Percentiles rank a stretch among this genome's conserved stretches.
phyloP scores from a whole-genome alignment of 1,284 basidiomycete genomes.

The Cutaneotrichosporon dermatis region DNA sequence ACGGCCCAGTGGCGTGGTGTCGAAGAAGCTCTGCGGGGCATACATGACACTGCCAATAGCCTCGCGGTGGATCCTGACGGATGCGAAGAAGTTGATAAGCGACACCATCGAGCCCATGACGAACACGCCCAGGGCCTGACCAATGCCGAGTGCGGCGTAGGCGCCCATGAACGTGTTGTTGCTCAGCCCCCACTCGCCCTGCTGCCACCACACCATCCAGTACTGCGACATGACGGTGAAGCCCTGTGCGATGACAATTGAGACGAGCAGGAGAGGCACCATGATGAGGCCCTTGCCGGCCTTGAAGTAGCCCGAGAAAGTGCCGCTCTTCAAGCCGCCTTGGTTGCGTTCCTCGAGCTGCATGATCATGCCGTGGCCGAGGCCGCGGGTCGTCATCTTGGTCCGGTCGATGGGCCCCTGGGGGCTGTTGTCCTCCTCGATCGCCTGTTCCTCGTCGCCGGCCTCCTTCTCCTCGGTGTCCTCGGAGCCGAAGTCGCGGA shows the following conservation, averaged over 20 bases:
- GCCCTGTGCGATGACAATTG: constrained; percentile 40
- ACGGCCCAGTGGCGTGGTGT: constrained; percentile 83
- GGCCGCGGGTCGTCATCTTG: constrained; percentile 41
- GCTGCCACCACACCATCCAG: constrained; percentile 73
- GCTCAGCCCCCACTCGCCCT: constrained; percentile 46
- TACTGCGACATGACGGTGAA: constrained; percentile 46
- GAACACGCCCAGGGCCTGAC: constrained; percentile 54
- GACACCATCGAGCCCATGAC: constrained; percentile 53
- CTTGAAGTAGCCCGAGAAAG: constrained; percentile 50
- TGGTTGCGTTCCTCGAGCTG: constrained; percentile 49
- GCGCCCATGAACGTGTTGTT: constrained; percentile 55
- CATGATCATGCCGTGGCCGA: constrained; percentile 47
- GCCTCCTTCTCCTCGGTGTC: constrained; percentile 50
- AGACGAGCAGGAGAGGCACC: constrained; percentile 51
- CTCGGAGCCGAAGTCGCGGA: constrained; percentile 62
- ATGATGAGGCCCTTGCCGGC: constrained; percentile 52
- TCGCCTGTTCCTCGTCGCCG: constrained; percentile 45
- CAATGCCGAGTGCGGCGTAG: constrained; percentile 55
- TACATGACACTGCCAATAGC: constrained; percentile 62
- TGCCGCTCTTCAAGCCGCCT: constrained; percentile 41
- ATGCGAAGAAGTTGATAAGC: constrained; percentile 61
- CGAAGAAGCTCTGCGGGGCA: constrained; percentile 83
- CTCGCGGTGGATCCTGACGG: constrained; percentile 53
- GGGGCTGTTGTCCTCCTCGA: constrained; percentile 23
- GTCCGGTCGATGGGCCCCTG: constrained; percentile 24